Evolutionary conservation across 2,329 filamentous ascomycete species (phyloP).

Genomic region (Fusarium musae): DNA sequence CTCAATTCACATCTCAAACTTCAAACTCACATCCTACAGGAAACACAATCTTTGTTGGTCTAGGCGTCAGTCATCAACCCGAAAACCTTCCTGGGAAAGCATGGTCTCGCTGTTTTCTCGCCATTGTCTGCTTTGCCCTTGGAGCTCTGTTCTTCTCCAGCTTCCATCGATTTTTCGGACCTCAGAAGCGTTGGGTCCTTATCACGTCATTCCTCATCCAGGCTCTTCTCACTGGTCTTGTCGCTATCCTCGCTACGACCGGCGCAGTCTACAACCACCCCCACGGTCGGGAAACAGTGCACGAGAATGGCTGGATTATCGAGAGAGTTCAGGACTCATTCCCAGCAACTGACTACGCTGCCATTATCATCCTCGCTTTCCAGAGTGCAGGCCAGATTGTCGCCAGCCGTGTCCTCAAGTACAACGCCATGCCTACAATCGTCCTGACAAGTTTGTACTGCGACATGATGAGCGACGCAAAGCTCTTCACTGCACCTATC

Average conservation of each 20-base stretch:
- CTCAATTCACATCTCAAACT: background rate
- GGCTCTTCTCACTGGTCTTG: conserved; percentile 37
- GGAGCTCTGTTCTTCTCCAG: conserved; percentile 44
- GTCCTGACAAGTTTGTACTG: conserved; percentile 45
- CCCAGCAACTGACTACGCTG: conserved; percentile 39
- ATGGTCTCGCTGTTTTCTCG: conserved; percentile 45
- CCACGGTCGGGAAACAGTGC: conserved; percentile 20
- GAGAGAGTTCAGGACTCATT: conserved; percentile 39
- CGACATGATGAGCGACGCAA: conserved; percentile 44
- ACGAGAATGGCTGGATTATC: conserved; percentile 34
- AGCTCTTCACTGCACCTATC: conserved; percentile 39
- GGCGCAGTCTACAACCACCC: conserved; percentile 39
- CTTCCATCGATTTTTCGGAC: conserved; percentile 42
- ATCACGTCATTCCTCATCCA: conserved; percentile 39
- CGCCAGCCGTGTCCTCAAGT: conserved; percentile 42
- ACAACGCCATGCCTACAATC: conserved; percentile 43
- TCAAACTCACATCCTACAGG: conserved; percentile 15
- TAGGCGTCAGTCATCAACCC: conserved; percentile 42
- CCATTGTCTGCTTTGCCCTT: conserved; percentile 41
- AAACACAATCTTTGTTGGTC: conserved; percentile 45
- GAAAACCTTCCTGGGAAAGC: conserved; percentile 42
- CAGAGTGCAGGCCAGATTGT: conserved; percentile 44
- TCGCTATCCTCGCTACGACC: conserved; percentile 40
- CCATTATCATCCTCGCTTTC: conserved; percentile 42
- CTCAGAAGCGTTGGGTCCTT: conserved; percentile 44